phyloP scores from a whole-genome alignment of 257 asterid genomes.

The Thymus quinquecostatus region DNA sequence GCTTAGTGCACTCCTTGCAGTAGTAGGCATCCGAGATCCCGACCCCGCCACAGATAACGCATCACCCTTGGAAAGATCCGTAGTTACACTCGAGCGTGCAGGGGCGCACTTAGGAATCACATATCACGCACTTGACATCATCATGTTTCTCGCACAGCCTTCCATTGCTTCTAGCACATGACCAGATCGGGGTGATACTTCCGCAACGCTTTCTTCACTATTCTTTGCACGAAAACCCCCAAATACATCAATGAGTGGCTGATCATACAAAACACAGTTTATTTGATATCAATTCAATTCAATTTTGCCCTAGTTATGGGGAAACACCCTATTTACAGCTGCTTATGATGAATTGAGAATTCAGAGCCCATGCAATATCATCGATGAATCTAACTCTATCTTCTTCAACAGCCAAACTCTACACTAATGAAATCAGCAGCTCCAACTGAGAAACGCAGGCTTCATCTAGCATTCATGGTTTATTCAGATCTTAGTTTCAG shows the following conservation, averaged over 20 bases:
- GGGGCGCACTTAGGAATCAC: slow-evolving; percentile 92
- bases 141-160: slow-evolving; percentile 87
- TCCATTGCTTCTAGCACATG: slow-evolving; percentile 89
- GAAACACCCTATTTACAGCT: no score
- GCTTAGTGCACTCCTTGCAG: slow-evolving; percentile 95
- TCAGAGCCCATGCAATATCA: neutral
- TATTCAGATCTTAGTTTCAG: neutral
- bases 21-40: slow-evolving; percentile 94
- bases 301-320: no score
- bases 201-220: slow-evolving; percentile 29
- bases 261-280: neutral
- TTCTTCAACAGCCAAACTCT: neutral
- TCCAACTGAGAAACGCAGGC: neutral
- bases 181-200: slow-evolving; percentile 80
- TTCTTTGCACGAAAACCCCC: slow-evolving; percentile 12
- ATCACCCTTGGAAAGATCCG: slow-evolving; percentile 88
- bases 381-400: neutral
- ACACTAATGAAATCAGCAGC: neutral
- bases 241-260: neutral
- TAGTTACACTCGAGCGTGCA: slow-evolving; percentile 93
- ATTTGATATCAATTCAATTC: neutral
- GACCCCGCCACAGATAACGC: slow-evolving; percentile 90
- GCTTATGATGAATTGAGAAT: neutral
- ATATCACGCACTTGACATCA: slow-evolving; percentile 80
- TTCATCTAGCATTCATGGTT: neutral